Evolutionary conservation across 495 filamentous ascomycete genomes (phyloP), one percentile per base, ranked within the genome.

Genomic region (Gamarada debralockiae): DNA sequence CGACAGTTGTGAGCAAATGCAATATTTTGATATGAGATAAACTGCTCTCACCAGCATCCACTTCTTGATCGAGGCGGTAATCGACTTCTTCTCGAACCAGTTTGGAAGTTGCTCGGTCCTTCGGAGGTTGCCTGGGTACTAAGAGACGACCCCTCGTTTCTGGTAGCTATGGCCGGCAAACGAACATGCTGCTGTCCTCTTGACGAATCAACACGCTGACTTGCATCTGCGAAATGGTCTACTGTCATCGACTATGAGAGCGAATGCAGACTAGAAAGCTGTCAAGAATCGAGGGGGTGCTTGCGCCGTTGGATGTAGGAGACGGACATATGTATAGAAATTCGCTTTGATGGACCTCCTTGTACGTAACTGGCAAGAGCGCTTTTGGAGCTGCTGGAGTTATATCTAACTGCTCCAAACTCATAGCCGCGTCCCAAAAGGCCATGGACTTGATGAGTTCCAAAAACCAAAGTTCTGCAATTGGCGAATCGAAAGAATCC

Each of bases 211-310:
- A 42, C 47, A 47, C 51, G 57, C 41, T 48, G 58, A 46, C 58
- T 57, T 53, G 58, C 53, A 61, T 61, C 45, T 53, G 58, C 41
- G 46, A 47, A 22, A 20, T 33, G 40, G 20, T 53, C 50, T 20
- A 50, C 18, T 23, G 5, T 33, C 39, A 37, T 56, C 34, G 45
- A 52, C 34, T 22, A 44, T 15, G 40, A 23, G 3, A 43, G 40
- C 7, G 21, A 43, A 4, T 5, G 27, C 40, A 22, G 40, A 8
- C 20, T 22, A 21, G 13, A 22, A 2, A 43, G 21, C 40, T 23
- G 40, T 43, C 37, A 40, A 40, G 15, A 10, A n/a, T n/a, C n/a
- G 27, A 10, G 10, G 4, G 27, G 27, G 27, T 29, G 27, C 10
- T 29, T 10, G 27, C 27, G 10, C 27, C 27, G 10, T 10, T 29